Percentiles rank a stretch among this genome's conserved stretches.
These are phyloP conservation scores for Tarenaya hassleriana DNA, from an alignment of 345 rosid genomes.

Conservation along the genomic window DNA sequence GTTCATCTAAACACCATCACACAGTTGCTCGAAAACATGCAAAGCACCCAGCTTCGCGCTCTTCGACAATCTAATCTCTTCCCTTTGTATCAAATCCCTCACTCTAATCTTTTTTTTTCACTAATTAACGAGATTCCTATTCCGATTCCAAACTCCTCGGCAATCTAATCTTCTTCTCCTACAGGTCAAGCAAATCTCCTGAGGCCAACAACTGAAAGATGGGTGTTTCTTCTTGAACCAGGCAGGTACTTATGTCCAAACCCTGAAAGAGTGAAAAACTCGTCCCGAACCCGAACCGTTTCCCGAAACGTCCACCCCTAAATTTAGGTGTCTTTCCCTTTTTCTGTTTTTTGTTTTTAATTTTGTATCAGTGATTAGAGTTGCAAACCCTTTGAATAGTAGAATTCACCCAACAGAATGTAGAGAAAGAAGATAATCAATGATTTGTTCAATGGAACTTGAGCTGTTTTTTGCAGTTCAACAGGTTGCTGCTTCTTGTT, in stretches of 20 bases:
- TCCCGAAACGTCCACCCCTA: no score
- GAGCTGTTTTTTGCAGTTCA: no score
- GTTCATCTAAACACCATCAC: slow-evolving; percentile 30
- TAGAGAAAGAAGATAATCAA: no score
- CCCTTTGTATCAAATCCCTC: slow-evolving; percentile 14
- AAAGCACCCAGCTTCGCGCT: slow-evolving; percentile 31
- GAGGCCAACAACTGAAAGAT: slow-evolving; percentile 2
- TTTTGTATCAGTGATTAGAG: no score
- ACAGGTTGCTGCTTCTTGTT: no score
- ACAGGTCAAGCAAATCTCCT: slow-evolving; percentile 17
- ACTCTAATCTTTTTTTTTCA: neutral
- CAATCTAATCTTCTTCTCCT: neutral
- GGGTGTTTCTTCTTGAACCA: slow-evolving; percentile 6
- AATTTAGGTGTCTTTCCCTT: no score
- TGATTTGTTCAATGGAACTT: no score
- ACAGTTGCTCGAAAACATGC: slow-evolving; percentile 31
- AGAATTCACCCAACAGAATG: no score
- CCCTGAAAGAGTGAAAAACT: slow-evolving; percentile 4
- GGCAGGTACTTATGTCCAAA: slow-evolving; percentile 11
- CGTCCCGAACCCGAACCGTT: no score
- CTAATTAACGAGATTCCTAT: neutral
- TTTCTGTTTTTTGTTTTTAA: no score
- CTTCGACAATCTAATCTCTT: slow-evolving; percentile 27
- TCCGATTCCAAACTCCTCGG: neutral
- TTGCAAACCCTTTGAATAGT: no score